phyloP scores from a whole-genome alignment of 2,329 filamentous ascomycete species.

The Phaeosphaeriaceae sp. region DNA sequence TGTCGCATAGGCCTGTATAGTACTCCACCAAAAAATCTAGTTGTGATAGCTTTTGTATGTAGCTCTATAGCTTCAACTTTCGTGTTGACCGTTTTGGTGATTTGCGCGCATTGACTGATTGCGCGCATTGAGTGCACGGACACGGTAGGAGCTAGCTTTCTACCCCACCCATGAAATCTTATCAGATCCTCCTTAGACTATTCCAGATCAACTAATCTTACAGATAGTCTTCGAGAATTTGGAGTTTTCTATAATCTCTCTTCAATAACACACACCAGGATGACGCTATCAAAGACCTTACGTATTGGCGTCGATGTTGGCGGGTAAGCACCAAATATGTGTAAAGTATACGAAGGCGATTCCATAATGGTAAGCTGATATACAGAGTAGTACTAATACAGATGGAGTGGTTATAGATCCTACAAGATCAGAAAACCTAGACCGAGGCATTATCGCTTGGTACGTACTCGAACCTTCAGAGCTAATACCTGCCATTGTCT shows the following conservation, averaged over 20 bases:
- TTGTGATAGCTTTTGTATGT: too few relatives aligned
- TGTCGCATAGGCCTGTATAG: too few relatives aligned
- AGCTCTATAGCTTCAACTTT: too few relatives aligned
- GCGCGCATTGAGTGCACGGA: not conserved
- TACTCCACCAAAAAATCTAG: too few relatives aligned
- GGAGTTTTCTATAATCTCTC: too few relatives aligned
- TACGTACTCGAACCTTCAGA: constrained; percentile 15
- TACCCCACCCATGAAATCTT: not conserved
- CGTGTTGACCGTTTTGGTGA: too few relatives aligned
- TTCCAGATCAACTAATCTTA: not conserved
- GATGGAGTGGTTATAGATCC: constrained; percentile 47
- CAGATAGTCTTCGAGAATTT: not conserved
- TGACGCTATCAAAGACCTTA: constrained; percentile 29
- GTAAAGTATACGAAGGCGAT: too few relatives aligned
- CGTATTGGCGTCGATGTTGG: constrained; percentile 55
- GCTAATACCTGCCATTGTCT: not conserved
- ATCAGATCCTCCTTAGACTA: not conserved
- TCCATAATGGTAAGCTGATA: not conserved
- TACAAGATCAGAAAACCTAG: constrained; percentile 29
- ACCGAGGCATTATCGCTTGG: constrained; percentile 44
- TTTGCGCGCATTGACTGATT: too few relatives aligned
- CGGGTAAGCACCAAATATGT: constrained; percentile 32
- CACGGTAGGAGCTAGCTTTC: not conserved
- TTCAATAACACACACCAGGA: constrained; percentile 2
- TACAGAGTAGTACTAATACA: constrained; percentile 39